Base-by-base conservation (phyloP, 2,329 filamentous ascomycete species). In the Trichoderma arundinaceum region DNA sequence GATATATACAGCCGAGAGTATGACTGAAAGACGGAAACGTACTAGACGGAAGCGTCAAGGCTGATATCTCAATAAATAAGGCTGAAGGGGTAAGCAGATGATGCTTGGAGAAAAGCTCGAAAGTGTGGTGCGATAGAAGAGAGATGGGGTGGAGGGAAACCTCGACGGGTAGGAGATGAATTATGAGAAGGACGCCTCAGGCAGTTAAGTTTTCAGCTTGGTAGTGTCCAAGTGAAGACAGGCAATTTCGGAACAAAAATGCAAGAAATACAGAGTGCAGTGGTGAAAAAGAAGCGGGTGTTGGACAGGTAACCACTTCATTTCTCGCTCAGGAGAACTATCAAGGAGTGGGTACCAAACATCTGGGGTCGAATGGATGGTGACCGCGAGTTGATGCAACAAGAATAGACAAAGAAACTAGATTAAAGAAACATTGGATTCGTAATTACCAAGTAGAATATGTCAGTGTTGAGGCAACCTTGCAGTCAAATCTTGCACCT, bases 291-390 rank as follows among this genome's bases (percentile, higher is more conserved):
- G 12, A 7, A 7, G 61, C 38, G 61, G 53, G 28, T 43, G 19
- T 15, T 39, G 61, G 61, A 57, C 61, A 64, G 22, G 13, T 33
- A 28, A 33, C 10, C 33, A 8, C 51, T 38, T 64, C 33, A 12
- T 43, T 49, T 41, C 43, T 43, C 15, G 35, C 33, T 57, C 52
- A 49, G 39, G 8, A 7, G n/a, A 17, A 13, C 1, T 13, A 7
- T n/a, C 7, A 15, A 19, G 10, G 7, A 52, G 35, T 7, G 39
- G 22, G 22, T 28, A 28, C 22, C 22, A 28, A 4, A 28, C 4
- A 28, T 28, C 4, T 28, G 22, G 22, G 22, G 22, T 3, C 22
- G 4, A 4, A 28, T 28, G 22, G 22, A 28, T 28, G 22, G 22
- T 4, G 9, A 17, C 17, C 6, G 43, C 12, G 48, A 32, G 13